Evolutionary conservation across 345 rosid species (phyloP), one percentile per base, ranked within the genome.

Genomic region (Litchi chinensis): DNA sequence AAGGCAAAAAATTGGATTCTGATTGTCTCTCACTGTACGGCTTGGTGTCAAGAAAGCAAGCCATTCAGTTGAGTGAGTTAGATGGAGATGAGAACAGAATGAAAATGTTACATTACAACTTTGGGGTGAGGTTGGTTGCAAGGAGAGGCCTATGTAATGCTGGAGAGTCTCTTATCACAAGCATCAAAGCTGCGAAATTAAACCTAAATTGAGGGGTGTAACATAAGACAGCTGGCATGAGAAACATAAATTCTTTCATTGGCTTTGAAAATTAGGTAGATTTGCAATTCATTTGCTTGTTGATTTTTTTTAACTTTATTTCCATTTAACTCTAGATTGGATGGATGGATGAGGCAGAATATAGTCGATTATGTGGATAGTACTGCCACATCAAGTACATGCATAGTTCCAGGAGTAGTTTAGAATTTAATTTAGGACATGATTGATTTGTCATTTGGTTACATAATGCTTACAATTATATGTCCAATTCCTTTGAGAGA

Each of bases 11-110:
- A 37, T 75, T 60, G 21, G 86, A 85, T 26, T 71, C 82, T 21
- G 46, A 60, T 21, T 15, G 46, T 71, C 48, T 85, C 12, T 87
- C 86, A 81, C 83, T 89, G 37, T 91, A 91, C 76, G 85, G 89
- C 32, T 77, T 89, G 85, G 76, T 89, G 68, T 85, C 89, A 5
- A 87, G 86, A 88, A 89, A 76, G 70, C 95, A 87, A 41, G 89
- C 87, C 12, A 13, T 80, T 43, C 89, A 90, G 80, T 86, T 89
- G 63, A 74, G 90, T 19, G 88, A 87, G 85, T 16, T 83, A 50
- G 87, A 87, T 24, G 87, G 77, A 64, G 97, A 93, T 79, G 83
- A 75, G 40, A 62, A 75, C 75, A 89, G 94, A 78, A 81, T 86
- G 81, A 87, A 83, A 44, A 66, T 67, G 76, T 78, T 93, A 75